phyloP scores from a whole-genome alignment of 768 basidiomycete species.

The Dentipellis sp. region DNA sequence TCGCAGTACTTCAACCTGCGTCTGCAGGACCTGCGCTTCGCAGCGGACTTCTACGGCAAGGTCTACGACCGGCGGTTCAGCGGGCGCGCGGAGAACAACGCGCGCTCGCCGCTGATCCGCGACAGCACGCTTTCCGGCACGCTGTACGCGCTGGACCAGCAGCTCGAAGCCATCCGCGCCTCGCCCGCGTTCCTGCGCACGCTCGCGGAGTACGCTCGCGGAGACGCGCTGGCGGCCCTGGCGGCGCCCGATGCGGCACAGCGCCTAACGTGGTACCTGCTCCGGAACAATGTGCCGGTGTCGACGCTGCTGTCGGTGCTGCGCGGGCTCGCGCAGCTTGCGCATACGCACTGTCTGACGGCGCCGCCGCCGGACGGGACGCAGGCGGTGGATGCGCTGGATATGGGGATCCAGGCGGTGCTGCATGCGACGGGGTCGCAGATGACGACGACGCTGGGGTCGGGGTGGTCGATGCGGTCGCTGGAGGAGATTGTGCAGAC shows the following conservation, averaged over 20 bases:
- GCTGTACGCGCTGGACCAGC: conserved; percentile 50
- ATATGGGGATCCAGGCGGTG: conserved; percentile 72
- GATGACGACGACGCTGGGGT: conserved; percentile 58
- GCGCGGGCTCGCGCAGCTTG: conserved; percentile 51
- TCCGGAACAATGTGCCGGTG: conserved; percentile 60
- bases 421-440: conserved; percentile 80
- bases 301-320: conserved; percentile 58
- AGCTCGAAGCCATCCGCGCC: conserved; percentile 37
- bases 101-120: conserved; percentile 58
- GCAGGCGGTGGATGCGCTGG: conserved; percentile 24
- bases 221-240: conserved; percentile 28
- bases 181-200: conserved; percentile 31
- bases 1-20: conserved; percentile 58
- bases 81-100: conserved; percentile 56
- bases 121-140: conserved; percentile 64
- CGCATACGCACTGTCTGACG: conserved; percentile 46
- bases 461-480: conserved; percentile 65
- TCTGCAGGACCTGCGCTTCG: conserved; percentile 67
- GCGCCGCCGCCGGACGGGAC: conserved; percentile 44
- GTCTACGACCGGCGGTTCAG: conserved; percentile 70
- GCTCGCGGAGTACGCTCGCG: conserved; percentile 47
- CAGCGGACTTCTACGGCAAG: conserved; percentile 67
- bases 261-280: conserved; percentile 63
- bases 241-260: conserved; percentile 16
- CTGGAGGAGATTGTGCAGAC: conserved; percentile 55